Evolutionary conservation across 2,329 filamentous ascomycete species (phyloP), one percentile per base, ranked within the genome.

Genomic region (Lasiodiplodia sp.): DNA sequence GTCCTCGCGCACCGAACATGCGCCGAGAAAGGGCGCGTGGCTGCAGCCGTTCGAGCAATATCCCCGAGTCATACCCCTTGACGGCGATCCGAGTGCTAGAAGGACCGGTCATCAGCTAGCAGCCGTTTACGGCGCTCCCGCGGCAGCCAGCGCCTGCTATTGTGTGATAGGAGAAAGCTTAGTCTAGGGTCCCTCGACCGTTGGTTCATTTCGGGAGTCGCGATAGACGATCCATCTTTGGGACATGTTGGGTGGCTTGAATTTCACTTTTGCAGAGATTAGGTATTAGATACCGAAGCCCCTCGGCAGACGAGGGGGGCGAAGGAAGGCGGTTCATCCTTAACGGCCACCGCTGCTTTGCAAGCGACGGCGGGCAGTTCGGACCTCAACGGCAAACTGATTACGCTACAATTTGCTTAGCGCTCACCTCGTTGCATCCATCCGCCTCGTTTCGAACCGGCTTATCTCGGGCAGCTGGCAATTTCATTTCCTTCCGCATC

Each of bases 111-210:
- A 23, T 52, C 18, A 16, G 60, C 60, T 64, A 52, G 60, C 44
- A 52, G 18, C 60, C 60, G 60, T 64, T 51, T 64, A 47, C 60
- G 60, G 25, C 60, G 49, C 47, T 31, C 28, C 60, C 60, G 60
- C 21, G 16, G 58, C 25, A 31, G 58, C 58, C 58, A 62, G 25
- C 60, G 60, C 38, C 40, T 25, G 44, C 18, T 16, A 12, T 12
- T 31, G 37, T 49, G 12, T 64, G 60, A 47, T 52, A 37, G 44
- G 40, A 38, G 44, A 28, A 64, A 51, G 47, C 44, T 52, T 64
- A 64, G 44, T 21, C 60, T 64, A 44, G 60, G 60, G 60, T 52
- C 12, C 44, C 44, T 64, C 60, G 60, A 64, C 25, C 21, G 44
- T 28, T 25, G 4, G 47, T 40, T 40, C 38, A 8, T 21, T 25